Conservation (phyloP, 2,329 filamentous ascomycete species). For the Fusarium mundagurra region DNA sequence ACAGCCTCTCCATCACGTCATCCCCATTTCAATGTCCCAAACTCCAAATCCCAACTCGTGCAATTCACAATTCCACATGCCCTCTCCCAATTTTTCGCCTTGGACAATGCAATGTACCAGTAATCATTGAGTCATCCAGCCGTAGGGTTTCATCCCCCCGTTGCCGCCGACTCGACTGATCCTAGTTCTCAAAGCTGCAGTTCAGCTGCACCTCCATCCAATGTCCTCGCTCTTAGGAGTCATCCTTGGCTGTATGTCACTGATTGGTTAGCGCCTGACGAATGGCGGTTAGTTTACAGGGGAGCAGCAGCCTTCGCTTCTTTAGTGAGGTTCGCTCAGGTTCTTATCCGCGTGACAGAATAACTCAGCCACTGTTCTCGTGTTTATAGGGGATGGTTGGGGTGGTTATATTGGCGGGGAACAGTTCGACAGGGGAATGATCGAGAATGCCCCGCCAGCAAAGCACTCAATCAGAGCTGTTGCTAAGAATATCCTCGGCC, state of each 20-base stretch:
- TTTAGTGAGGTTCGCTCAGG: conserved; percentile 22
- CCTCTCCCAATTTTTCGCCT: background rate
- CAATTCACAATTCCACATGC: background rate
- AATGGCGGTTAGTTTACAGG: conserved; percentile 27
- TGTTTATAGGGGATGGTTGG: rapidly evolving
- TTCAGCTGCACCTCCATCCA: conserved; percentile 21
- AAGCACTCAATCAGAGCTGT: conserved; percentile 17
- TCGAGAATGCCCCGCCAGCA: conserved; percentile 17
- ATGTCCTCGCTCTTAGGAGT: conserved; percentile 4
- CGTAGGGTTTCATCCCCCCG: background rate
- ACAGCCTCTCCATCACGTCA: background rate
- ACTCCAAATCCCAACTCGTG: background rate
- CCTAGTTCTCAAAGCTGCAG: conserved; percentile 16
- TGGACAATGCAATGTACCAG: background rate
- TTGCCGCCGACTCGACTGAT: conserved; percentile 7
- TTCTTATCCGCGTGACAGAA: background rate
- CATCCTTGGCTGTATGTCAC: conserved; percentile 11
- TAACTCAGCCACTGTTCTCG: background rate
- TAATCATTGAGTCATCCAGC: conserved; percentile 6
- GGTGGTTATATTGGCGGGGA: background rate
- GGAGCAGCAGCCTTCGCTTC: conserved; percentile 11
- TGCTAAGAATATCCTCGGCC: conserved; percentile 35
- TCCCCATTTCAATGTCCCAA: background rate
- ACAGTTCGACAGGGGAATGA: conserved; percentile 30
- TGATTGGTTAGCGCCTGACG: conserved; percentile 22